These are phyloP conservation scores for Fusarium agapanthi DNA, from an alignment of 2,329 filamentous ascomycete genomes.

Conservation along the genomic window DNA sequence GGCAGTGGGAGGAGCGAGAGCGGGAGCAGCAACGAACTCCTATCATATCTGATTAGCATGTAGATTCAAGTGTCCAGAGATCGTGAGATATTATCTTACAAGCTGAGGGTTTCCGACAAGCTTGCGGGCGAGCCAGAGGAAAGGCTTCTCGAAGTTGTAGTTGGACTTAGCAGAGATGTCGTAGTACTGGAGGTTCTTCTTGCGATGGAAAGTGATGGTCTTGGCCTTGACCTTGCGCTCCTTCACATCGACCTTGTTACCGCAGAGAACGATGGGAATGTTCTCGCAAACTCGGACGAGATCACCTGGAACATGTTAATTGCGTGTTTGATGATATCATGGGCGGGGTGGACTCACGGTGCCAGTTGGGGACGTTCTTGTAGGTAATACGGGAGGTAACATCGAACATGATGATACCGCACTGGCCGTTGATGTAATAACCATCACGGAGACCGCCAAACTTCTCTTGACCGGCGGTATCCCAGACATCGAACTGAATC, in stretches of 20 bases:
- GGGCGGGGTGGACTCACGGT: slow-evolving; percentile 75
- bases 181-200: slow-evolving; percentile 99
- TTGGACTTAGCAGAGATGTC: slow-evolving; percentile 99
- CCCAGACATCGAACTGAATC: slow-evolving; percentile 99
- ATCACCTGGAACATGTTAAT: slow-evolving; percentile 71
- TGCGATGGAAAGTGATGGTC: slow-evolving; percentile 99
- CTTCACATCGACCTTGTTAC: slow-evolving; percentile 99
- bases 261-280: slow-evolving; percentile 96
- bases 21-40: slow-evolving; percentile 97
- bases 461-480: slow-evolving; percentile 99
- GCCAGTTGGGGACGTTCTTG: slow-evolving; percentile 99
- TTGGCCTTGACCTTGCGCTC: slow-evolving; percentile 99
- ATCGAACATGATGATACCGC: slow-evolving; percentile 99
- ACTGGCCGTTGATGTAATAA: slow-evolving; percentile 99
- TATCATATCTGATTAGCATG: slow-evolving; percentile 52
- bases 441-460: slow-evolving; percentile 99
- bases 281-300: slow-evolving; percentile 99
- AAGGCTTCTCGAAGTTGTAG: slow-evolving; percentile 99
- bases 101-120: slow-evolving; percentile 85
- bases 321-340: background rate
- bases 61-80: background rate
- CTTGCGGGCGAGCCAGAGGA: slow-evolving; percentile 99
- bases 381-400: slow-evolving; percentile 99
- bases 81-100: slow-evolving; percentile 15
- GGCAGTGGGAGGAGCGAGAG: slow-evolving; percentile 92